These are phyloP conservation scores for Solanum pennellii DNA, from an alignment of 257 asterid genomes.

Conservation along the genomic window DNA sequence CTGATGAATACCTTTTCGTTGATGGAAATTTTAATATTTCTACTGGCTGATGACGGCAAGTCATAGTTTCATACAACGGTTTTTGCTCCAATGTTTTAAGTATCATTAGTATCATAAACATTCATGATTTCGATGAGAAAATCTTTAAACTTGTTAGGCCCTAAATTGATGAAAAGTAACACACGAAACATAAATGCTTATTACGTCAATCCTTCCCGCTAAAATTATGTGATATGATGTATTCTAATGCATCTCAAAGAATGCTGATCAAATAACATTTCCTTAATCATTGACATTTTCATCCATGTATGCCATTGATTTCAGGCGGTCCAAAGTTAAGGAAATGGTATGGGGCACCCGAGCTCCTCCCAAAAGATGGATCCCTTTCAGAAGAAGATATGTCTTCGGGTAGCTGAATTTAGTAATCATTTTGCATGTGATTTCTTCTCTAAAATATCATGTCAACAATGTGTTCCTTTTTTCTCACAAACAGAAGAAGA, in stretches of 20 bases:
- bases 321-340: conserved; percentile 97
- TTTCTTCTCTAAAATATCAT: not conserved
- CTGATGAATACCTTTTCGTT: not conserved
- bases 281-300: not conserved
- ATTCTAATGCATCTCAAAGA: not conserved
- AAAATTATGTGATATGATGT: not conserved
- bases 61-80: not conserved
- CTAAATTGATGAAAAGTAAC: not conserved
- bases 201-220: not conserved
- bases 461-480: not conserved
- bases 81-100: not conserved
- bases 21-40: not conserved
- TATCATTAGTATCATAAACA: not conserved
- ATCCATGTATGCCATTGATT: not conserved
- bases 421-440: not conserved
- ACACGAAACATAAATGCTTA: not conserved
- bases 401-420: conserved; percentile 35
- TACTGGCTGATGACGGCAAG: not conserved
- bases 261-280: not conserved
- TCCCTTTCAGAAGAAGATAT: conserved; percentile 34
- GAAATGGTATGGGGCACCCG: conserved; percentile 98
- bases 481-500: conserved; percentile 42
- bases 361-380: conserved; percentile 49
- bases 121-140: not conserved
- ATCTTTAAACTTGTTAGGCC: not conserved